Conservation (phyloP, 192 early-diverging fungal genomes). For the Coemansia guatemalensis region DNA sequence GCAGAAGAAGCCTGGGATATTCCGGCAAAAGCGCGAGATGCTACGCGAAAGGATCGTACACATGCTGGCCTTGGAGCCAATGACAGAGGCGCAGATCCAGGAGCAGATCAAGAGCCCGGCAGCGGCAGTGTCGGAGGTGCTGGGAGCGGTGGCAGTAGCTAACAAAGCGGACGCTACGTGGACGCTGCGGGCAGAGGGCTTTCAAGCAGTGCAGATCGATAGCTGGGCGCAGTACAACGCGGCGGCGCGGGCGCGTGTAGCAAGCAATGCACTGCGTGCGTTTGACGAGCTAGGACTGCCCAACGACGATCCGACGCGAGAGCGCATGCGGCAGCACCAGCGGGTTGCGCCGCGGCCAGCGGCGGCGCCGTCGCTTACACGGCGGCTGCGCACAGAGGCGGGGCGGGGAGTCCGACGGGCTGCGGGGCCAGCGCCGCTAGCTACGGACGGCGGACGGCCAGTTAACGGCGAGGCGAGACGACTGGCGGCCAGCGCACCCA, state of each 20-base stretch:
- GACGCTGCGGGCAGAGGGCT: constrained; percentile 52
- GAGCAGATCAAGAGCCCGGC: constrained; percentile 21
- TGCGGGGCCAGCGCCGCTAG: constrained; percentile 7
- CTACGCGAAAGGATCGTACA: constrained; percentile 39
- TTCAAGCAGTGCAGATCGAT: constrained; percentile 54
- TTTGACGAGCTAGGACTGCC: constrained; percentile 56
- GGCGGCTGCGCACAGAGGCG: constrained; percentile 14
- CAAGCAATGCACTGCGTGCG: constrained; percentile 49
- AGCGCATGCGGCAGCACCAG: constrained; percentile 15
- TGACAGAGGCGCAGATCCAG: constrained; percentile 16
- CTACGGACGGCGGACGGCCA: not conserved
- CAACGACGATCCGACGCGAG: constrained; percentile 52
- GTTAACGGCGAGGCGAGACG: not conserved
- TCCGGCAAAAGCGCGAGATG: constrained; percentile 41
- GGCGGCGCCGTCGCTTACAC: constrained; percentile 30
- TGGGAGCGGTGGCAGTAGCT: constrained; percentile 7
- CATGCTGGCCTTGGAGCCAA: constrained; percentile 24
- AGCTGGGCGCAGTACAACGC: constrained; percentile 55
- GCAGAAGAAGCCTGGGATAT: constrained; percentile 48
- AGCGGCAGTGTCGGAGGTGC: constrained; percentile 17
- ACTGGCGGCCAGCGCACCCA: constrained; percentile 13
- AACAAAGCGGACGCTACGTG: constrained; percentile 30
- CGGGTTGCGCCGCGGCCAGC: constrained; percentile 22
- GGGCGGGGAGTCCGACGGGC: constrained; percentile 4
- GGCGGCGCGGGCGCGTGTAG: constrained; percentile 36